These are phyloP conservation scores for Wickerhamiella allomyrinae DNA, from an alignment of 805 yeast species.

Conservation along the genomic window DNA sequence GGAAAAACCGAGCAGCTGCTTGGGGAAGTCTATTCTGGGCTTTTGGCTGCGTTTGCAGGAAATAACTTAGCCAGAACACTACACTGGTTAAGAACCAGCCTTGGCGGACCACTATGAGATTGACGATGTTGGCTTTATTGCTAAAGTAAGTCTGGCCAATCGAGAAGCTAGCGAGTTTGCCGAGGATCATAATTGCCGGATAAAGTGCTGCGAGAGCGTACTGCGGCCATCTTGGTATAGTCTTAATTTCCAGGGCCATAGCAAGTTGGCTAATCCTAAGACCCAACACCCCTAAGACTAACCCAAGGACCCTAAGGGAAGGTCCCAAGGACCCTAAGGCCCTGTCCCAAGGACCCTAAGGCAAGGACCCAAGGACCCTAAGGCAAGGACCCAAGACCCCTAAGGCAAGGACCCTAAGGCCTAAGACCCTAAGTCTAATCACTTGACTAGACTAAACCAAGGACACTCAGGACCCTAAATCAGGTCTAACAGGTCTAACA, in stretches of 20 bases:
- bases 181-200: slow-evolving; percentile 8
- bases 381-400: no score
- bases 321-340: no score
- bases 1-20: slow-evolving; percentile 28
- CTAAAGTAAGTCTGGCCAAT: slow-evolving; percentile 22
- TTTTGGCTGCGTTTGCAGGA: slow-evolving; percentile 6
- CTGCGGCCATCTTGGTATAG: slow-evolving; percentile 2
- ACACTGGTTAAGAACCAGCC: slow-evolving; percentile 89
- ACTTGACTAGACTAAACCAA: no score
- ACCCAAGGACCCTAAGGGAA: no score
- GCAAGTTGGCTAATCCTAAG: neutral
- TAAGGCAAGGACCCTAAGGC: no score
- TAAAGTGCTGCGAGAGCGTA: slow-evolving; percentile 5
- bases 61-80: slow-evolving; percentile 22
- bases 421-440: no score
- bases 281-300: neutral
- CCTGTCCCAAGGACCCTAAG: no score
- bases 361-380: no score
- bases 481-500: neutral
- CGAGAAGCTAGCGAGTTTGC: slow-evolving; percentile 7
- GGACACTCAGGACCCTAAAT: no score
- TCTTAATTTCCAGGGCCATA: neutral
- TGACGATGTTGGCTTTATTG: slow-evolving; percentile 51
- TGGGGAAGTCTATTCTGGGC: neutral
- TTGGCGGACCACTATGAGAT: slow-evolving; percentile 61